These are phyloP conservation scores for Pterula multifida DNA, from an alignment of 1,284 basidiomycete genomes.

Conservation along the genomic window DNA sequence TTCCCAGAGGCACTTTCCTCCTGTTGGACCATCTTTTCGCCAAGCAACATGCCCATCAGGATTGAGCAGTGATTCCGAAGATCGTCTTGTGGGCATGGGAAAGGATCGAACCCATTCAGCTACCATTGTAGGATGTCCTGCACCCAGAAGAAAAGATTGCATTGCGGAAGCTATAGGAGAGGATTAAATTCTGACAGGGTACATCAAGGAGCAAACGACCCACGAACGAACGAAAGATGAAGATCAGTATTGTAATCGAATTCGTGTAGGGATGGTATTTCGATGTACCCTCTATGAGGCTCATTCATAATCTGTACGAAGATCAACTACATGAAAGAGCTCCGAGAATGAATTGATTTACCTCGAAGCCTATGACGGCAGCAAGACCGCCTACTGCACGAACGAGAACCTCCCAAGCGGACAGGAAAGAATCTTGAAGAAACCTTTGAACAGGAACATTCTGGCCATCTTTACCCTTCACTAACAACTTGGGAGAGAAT, in stretches of 20 bases:
- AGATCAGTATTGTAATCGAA: slow-evolving; percentile 95
- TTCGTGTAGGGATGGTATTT: slow-evolving; percentile 68
- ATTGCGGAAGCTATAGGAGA: slow-evolving; percentile 65
- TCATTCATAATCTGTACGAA: slow-evolving; percentile 79
- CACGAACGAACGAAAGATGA: slow-evolving; percentile 75
- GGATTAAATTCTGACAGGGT: slow-evolving; percentile 1
- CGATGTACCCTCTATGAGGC: slow-evolving; percentile 88
- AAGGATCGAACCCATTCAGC: slow-evolving; percentile 72
- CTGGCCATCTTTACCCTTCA: slow-evolving; percentile 35
- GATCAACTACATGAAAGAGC: background rate
- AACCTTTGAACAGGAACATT: slow-evolving; percentile 67
- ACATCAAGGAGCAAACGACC: slow-evolving; percentile 18
- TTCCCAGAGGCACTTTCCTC: slow-evolving; percentile 76
- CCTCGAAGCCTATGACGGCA: slow-evolving; percentile 85
- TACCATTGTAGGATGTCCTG: slow-evolving; percentile 66
- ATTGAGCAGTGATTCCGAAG: slow-evolving; percentile 47
- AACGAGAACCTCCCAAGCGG: slow-evolving; percentile 65
- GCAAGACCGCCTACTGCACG: slow-evolving; percentile 62
- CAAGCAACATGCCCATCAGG: slow-evolving; percentile 47
- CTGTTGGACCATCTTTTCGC: slow-evolving; percentile 58
- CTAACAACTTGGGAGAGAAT: slow-evolving; percentile 65
- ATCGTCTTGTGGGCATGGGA: slow-evolving; percentile 69
- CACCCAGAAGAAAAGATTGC: slow-evolving; percentile 76
- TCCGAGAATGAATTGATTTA: slow-evolving; percentile 17
- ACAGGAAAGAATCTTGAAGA: slow-evolving; percentile 75